Evolutionary conservation across 1,284 basidiomycete genomes (phyloP).

Genomic region (Amylostereum areolatum): DNA sequence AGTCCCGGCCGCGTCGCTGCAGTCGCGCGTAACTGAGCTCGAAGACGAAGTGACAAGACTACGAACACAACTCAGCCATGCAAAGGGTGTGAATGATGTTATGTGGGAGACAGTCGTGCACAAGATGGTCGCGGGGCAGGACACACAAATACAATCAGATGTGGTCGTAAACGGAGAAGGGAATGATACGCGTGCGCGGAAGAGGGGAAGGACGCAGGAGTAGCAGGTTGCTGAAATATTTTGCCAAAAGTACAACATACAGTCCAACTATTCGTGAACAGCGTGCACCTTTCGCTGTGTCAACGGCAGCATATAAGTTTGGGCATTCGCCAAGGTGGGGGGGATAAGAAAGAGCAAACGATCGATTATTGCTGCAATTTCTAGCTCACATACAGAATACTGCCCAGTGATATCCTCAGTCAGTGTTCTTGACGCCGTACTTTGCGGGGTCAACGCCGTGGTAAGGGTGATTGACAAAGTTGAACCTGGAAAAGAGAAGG

Average conservation of each 20-base stretch:
- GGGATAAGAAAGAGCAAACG: too few species aligned
- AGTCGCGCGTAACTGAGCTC: conserved; percentile 59
- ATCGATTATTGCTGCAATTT: too few species aligned
- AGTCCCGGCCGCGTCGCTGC: conserved; percentile 33
- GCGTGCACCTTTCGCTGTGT: too few species aligned
- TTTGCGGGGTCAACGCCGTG: conserved; percentile 85
- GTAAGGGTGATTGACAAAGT: conserved; percentile 84
- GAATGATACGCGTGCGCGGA: conserved; percentile 1
- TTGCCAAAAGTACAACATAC: too few species aligned
- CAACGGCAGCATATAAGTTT: too few species aligned
- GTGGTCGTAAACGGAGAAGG: conserved; percentile 10
- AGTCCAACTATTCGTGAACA: too few species aligned
- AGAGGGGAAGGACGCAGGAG: conserved; percentile 5
- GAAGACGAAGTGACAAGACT: conserved; percentile 65
- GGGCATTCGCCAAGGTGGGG: too few species aligned
- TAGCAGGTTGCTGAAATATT: too few species aligned
- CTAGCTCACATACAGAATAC: too few species aligned
- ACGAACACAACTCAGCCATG: conserved; percentile 66
- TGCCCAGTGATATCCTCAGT: too few species aligned
- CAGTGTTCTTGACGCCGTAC: conserved; percentile 43
- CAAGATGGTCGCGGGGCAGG: conserved; percentile 38
- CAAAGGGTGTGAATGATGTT: conserved; percentile 79
- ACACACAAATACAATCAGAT: conserved; percentile 13
- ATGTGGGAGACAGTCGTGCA: conserved; percentile 86
- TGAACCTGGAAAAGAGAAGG: conserved; percentile 57